Conservation (phyloP, 768 basidiomycete species). For the Auricularia sp. region DNA sequence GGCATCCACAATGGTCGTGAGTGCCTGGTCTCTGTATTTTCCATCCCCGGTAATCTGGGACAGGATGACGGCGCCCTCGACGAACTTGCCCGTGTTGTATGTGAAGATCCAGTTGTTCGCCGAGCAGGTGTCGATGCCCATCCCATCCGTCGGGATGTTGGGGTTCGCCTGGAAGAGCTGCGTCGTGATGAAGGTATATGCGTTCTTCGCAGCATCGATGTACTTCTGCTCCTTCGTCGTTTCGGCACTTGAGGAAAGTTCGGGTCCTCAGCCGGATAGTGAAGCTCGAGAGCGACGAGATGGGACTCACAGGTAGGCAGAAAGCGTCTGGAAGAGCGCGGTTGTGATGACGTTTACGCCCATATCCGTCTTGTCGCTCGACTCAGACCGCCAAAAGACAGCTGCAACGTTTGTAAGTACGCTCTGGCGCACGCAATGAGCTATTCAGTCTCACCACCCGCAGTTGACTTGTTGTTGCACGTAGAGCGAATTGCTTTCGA, state of each 20-base stretch:
- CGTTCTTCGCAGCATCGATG: constrained; percentile 34
- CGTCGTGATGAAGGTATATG: constrained; percentile 38
- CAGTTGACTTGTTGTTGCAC: constrained; percentile 44
- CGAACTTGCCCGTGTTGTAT: constrained; percentile 45
- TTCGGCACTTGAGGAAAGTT: constrained; percentile 41
- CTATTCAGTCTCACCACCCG: constrained; percentile 25
- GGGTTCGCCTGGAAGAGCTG: constrained; percentile 33
- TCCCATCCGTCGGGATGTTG: constrained; percentile 37
- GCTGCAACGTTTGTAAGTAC: not conserved
- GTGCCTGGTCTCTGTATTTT: constrained; percentile 31
- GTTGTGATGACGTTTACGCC: constrained; percentile 34
- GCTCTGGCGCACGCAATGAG: too few species aligned
- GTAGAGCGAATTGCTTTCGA: constrained; percentile 30
- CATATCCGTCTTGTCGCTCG: constrained; percentile 34
- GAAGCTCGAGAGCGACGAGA: not conserved
- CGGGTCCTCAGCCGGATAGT: constrained; percentile 9
- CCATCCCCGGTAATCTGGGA: constrained; percentile 32
- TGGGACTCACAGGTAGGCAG: not conserved
- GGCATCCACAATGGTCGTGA: constrained; percentile 29
- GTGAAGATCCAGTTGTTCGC: constrained; percentile 41
- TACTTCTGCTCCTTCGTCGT: constrained; percentile 36
- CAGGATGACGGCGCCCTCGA: constrained; percentile 42
- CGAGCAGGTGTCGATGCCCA: constrained; percentile 39
- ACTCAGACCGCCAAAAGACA: constrained; percentile 45
- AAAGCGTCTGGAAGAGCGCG: not conserved